Base-by-base conservation (phyloP, 345 rosid species). In the Conringia planisiliqua region DNA sequence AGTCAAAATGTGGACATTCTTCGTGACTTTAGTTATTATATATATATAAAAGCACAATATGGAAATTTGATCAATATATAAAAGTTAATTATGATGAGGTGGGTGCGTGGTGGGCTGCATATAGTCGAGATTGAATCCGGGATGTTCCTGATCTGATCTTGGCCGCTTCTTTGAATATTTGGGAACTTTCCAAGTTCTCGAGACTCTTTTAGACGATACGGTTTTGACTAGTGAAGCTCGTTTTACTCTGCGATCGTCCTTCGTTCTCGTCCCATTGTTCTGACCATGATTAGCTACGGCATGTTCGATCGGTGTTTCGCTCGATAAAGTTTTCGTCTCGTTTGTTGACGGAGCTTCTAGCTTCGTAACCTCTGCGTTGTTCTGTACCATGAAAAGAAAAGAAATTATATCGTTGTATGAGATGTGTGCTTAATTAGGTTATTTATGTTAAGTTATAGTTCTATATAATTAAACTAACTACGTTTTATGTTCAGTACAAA, bases 21-120 rank as follows among this genome's bases (percentile, higher is more conserved):
- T 69, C 62, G 47, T 56, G 68, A 69, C 54, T 71, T 38, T 3
- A 33, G 24, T 48, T 16, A 65, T 26, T 32, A 62, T 47, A 33
- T 61, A 74, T 36, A 30, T 57, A 51, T 10, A 20, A 77, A 59
- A 7, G 22, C 68, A 60, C 55, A 46, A 39, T 8, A 66, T 35
- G 44, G 42, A 33, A 50, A 35, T 3, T 35, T 33, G 62, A 46
- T 52, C 22, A 26, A 40, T 47, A 22, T 22, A 22, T 39, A 26
- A 44, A 27, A 20, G 30, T 40, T 82, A 90, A 78, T 90, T 90
- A 75, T 90, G 96, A 47, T 88, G 84, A 71, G 96, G 96, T 22
- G 96, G 96, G 65, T 90, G 96, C 10, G 88, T 90, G 63, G 84
- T 86, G 12, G 96, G 96, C 29, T 88, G 88, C 68, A 87, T 64